A percentile compares a stretch with the other conserved stretches of the same genome.
These are phyloP conservation scores for Trichoderma afroharzianum DNA, from an alignment of 2,329 filamentous ascomycete genomes.

Conservation along the genomic window DNA sequence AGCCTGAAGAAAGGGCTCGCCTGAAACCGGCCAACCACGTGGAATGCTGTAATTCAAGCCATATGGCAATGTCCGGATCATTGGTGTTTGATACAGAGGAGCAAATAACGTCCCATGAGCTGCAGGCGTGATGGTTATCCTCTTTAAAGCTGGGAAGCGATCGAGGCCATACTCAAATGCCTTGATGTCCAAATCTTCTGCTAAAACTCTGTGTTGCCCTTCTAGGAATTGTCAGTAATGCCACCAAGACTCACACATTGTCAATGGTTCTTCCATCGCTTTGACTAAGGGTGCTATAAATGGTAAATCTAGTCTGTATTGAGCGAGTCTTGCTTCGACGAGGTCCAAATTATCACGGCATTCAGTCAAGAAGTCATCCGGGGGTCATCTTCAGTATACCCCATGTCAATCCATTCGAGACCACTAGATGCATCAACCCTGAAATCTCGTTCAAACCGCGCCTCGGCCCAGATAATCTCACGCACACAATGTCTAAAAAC, in stretches of 20 bases:
- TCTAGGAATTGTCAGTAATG: background rate
- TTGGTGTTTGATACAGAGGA: constrained; percentile 41
- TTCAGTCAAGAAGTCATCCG: background rate
- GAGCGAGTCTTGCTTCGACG: background rate
- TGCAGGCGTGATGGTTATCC: constrained; percentile 38
- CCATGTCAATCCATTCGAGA: background rate
- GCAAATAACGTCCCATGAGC: constrained; percentile 34
- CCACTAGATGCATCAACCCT: background rate
- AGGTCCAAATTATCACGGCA: background rate
- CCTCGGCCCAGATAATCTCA: background rate
- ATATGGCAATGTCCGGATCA: constrained; percentile 34
- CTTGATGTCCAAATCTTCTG: constrained; percentile 26
- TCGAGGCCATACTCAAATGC: constrained; percentile 33
- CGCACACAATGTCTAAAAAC: background rate
- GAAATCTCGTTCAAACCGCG: background rate
- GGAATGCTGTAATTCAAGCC: constrained; percentile 40
- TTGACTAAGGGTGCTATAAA: background rate
- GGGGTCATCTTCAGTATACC: background rate
- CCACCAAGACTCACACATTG: background rate
- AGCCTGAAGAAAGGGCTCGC: background rate
- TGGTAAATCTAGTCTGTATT: background rate
- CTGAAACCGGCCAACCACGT: constrained; percentile 23
- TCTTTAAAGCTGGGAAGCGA: constrained; percentile 34
- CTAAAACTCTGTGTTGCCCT: constrained; percentile 22
- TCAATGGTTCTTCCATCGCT: background rate